phyloP scores from a whole-genome alignment of 163 green algal species.

The Picocystis sp. region DNA sequence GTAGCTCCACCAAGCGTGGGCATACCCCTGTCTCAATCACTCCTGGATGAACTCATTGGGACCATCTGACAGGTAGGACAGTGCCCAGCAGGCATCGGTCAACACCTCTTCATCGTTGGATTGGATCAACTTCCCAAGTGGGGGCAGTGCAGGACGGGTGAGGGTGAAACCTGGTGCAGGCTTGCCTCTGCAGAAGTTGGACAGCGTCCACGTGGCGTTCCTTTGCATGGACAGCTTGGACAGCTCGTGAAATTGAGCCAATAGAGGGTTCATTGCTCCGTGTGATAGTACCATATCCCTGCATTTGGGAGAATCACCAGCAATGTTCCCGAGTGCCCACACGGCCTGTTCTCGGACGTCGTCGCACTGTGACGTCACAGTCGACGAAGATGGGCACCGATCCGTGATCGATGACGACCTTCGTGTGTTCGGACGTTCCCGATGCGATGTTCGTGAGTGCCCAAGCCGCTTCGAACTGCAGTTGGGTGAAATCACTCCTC shows the following conservation, averaged over 20 bases:
- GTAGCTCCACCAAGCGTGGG: slow-evolving; percentile 79
- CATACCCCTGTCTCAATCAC: slow-evolving; percentile 85
- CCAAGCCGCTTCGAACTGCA: slow-evolving; percentile 96
- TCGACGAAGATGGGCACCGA: slow-evolving; percentile 92
- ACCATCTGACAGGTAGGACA: slow-evolving; percentile 96
- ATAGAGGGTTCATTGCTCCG: slow-evolving; percentile 20
- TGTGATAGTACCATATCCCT: slow-evolving; percentile 28
- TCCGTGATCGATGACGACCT: slow-evolving; percentile 85
- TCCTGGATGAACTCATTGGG: slow-evolving; percentile 92
- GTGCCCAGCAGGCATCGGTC: slow-evolving; percentile 95
- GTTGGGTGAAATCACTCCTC: slow-evolving; percentile 61
- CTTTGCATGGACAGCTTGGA: slow-evolving; percentile 91
- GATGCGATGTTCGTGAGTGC: slow-evolving; percentile 97
- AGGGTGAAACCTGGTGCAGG: slow-evolving; percentile 24
- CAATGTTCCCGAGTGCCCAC: slow-evolving; percentile 98
- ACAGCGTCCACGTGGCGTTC: slow-evolving; percentile 98
- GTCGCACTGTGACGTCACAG: slow-evolving; percentile 76
- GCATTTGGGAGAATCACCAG: slow-evolving; percentile 66
- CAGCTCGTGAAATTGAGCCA: slow-evolving; percentile 57
- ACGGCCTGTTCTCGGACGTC: slow-evolving; percentile 97
- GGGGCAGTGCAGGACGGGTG: slow-evolving; percentile 55
- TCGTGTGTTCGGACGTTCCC: slow-evolving; percentile 89
- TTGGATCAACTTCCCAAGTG: slow-evolving; percentile 59
- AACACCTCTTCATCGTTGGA: slow-evolving; percentile 81
- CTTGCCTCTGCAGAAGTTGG: slow-evolving; percentile 98